Percentiles rank a stretch among this genome's conserved stretches.
These are phyloP conservation scores for Pisolithus marmoratus DNA, from an alignment of 768 basidiomycete genomes.

Conservation along the genomic window DNA sequence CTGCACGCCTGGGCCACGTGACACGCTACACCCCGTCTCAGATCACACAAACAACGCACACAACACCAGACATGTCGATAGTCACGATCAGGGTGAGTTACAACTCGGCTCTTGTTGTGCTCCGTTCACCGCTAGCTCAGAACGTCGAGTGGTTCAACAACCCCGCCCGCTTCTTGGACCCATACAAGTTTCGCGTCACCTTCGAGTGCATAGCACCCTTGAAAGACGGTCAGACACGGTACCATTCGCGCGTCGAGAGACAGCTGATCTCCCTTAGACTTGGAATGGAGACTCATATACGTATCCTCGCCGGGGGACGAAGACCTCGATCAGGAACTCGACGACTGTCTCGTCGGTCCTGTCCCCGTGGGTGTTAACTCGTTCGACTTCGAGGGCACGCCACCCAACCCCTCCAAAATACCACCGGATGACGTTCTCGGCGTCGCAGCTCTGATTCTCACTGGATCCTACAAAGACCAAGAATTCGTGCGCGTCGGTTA, in stretches of 20 bases:
- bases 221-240: slow-evolving; percentile 61
- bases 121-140: slow-evolving; percentile 29
- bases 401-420: slow-evolving; percentile 81
- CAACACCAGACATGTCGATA: slow-evolving; percentile 46
- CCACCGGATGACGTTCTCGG: slow-evolving; percentile 89
- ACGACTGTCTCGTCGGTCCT: slow-evolving; percentile 96
- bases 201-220: slow-evolving; percentile 95
- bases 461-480: slow-evolving; percentile 92
- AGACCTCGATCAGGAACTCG: slow-evolving; percentile 93
- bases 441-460: slow-evolving; percentile 94
- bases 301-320: slow-evolving; percentile 91
- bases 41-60: not conserved
- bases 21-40: not conserved
- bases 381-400: slow-evolving; percentile 89
- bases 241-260: not conserved
- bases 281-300: slow-evolving; percentile 98
- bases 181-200: slow-evolving; percentile 90
- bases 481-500: slow-evolving; percentile 99
- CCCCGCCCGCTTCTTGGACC: slow-evolving; percentile 85
- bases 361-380: slow-evolving; percentile 96
- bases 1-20: slow-evolving; percentile 8
- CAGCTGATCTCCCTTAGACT: slow-evolving; percentile 45
- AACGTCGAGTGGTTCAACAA: slow-evolving; percentile 91
- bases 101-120: slow-evolving; percentile 4
- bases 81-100: slow-evolving; percentile 63